Evolutionary conservation across 345 rosid species (phyloP).

Genomic region (Jatropha curcas): DNA sequence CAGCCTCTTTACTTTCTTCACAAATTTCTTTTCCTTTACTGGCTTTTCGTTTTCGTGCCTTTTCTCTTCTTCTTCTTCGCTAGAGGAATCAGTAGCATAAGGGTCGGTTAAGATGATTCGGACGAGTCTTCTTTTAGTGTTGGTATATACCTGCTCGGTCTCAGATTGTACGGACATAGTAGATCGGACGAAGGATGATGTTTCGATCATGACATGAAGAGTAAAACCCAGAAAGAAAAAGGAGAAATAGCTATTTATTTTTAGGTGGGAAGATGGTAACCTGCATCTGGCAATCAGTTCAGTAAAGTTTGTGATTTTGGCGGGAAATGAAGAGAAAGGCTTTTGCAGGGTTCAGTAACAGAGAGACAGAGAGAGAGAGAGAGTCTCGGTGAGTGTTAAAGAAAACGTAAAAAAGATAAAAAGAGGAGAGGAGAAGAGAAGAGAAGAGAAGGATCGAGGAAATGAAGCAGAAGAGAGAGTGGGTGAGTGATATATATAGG

Average conservation of each 20-base stretch:
- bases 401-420: too few species aligned
- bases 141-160: too few species aligned
- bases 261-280: too few species aligned
- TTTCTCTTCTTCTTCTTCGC: conserved; percentile 15
- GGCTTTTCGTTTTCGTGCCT: too few species aligned
- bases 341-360: background rate
- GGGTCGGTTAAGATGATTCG: conserved; percentile 29
- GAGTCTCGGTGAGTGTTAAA: too few species aligned
- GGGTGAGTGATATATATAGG: background rate
- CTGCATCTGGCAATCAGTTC: too few species aligned
- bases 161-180: conserved; percentile 4
- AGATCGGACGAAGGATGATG: background rate
- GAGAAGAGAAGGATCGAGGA: background rate
- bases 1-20: conserved; percentile 6
- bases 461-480: background rate
- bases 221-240: too few species aligned
- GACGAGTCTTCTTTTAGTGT: conserved; percentile 11
- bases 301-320: background rate
- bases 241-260: too few species aligned
- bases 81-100: conserved; percentile 31
- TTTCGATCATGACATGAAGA: too few species aligned
- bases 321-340: background rate
- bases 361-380: background rate
- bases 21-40: background rate
- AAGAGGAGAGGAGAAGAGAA: background rate